Evolutionary conservation across 1,284 basidiomycete genomes (phyloP).

Genomic region (Ceratobasidium sp.): DNA sequence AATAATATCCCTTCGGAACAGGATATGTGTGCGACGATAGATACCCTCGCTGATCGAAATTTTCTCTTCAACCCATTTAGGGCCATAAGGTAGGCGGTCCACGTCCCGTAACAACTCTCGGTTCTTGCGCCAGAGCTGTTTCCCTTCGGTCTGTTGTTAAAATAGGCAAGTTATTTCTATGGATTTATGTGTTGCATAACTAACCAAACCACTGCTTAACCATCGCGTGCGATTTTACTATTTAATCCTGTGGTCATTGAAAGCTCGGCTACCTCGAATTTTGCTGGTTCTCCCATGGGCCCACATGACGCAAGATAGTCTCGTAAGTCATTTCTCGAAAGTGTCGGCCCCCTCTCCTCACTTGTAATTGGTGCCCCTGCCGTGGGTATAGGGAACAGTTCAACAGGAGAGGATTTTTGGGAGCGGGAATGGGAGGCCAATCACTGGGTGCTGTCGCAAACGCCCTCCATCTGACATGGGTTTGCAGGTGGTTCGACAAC

Average conservation of each 20-base stretch:
- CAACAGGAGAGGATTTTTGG: too few species aligned
- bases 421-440: background rate
- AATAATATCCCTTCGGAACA: conserved; percentile 11
- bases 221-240: background rate
- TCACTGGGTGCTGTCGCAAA: background rate
- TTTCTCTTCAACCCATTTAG: background rate
- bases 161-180: background rate
- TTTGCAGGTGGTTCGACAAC: background rate
- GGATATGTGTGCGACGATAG: background rate
- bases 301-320: too few species aligned
- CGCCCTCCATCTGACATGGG: background rate
- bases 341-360: background rate
- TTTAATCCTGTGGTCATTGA: background rate
- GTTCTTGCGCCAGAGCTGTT: background rate
- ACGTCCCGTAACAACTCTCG: background rate
- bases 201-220: conserved; percentile 4
- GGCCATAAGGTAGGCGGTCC: conserved; percentile 10
- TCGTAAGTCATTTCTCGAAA: conserved; percentile 11
- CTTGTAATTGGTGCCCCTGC: conserved; percentile 2
- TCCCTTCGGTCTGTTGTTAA: background rate
- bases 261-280: background rate
- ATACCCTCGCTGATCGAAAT: conserved; percentile 1
- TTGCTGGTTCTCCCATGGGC: background rate
- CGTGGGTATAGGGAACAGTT: conserved; percentile 1
- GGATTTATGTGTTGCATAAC: background rate